Conservation (phyloP, 192 early-diverging fungal species). For the Spinellus fusiger region DNA sequence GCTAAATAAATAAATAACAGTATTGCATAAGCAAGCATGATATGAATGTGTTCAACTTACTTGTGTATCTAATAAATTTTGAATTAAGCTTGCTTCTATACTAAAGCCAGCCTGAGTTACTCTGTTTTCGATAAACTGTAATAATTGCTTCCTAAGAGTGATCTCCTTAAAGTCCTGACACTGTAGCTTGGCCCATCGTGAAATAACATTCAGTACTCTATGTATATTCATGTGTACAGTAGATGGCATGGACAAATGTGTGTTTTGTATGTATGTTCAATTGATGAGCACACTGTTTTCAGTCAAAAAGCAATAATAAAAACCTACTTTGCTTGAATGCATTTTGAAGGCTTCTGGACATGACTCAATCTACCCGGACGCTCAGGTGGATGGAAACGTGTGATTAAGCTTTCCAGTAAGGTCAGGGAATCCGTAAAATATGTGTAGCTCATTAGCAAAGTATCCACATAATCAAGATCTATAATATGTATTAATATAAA, state of each 20-base stretch:
- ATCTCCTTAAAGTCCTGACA: conserved; percentile 53
- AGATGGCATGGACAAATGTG: no score
- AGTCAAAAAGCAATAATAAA: not conserved
- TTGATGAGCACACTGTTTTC: not conserved
- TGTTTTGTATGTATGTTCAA: not conserved
- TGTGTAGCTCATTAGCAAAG: conserved; percentile 50
- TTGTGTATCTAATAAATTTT: conserved; percentile 6
- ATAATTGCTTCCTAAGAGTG: conserved; percentile 34
- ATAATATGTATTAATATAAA: not conserved
- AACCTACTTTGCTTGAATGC: conserved; percentile 51
- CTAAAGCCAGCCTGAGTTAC: conserved; percentile 36
- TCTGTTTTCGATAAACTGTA: conserved; percentile 44
- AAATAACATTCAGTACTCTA: conserved; percentile 54
- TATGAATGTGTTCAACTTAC: no score
- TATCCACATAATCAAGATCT: conserved; percentile 63
- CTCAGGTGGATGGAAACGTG: conserved; percentile 51
- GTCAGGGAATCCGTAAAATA: conserved; percentile 54
- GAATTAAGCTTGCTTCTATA: conserved; percentile 23
- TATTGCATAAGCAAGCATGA: no score
- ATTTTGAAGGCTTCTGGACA: conserved; percentile 38
- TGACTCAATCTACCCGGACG: conserved; percentile 35
- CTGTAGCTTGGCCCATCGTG: conserved; percentile 57
- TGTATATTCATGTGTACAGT: no score
- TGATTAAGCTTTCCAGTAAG: conserved; percentile 50
- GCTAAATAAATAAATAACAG: not conserved